phyloP scores from a whole-genome alignment of 2,329 filamentous ascomycete genomes.

The Calonectria ilicicola region DNA sequence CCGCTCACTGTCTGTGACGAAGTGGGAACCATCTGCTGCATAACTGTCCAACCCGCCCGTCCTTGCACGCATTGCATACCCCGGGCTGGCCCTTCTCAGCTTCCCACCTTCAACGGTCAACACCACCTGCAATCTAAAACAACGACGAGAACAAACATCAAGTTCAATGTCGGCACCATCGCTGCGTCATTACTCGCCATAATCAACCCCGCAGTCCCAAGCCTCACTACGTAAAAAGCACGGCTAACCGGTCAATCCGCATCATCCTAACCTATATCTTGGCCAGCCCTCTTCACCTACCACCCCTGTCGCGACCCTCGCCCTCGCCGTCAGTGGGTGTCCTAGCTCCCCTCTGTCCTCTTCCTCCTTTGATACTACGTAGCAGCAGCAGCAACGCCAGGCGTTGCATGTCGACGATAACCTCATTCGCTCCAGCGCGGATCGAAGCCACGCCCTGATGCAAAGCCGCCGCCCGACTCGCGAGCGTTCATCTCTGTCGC shows the following conservation, averaged over 20 bases:
- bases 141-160: not conserved
- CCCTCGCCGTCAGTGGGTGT: slow-evolving; percentile 25
- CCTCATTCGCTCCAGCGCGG: slow-evolving; percentile 12
- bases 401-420: slow-evolving; percentile 38
- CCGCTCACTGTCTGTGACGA: not conserved
- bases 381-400: not conserved
- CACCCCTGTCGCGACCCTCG: slow-evolving; percentile 19
- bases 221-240: not conserved
- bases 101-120: slow-evolving; percentile 8
- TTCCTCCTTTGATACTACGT: slow-evolving; percentile 27
- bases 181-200: not conserved
- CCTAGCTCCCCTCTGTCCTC: slow-evolving; percentile 32
- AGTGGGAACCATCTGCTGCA: slow-evolving; percentile 2
- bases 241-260: not conserved
- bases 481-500: slow-evolving; percentile 46
- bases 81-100: not conserved
- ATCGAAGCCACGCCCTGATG: slow-evolving; percentile 48
- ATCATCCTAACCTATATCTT: slow-evolving; percentile 19
- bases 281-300: slow-evolving; percentile 25
- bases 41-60: slow-evolving; percentile 3
- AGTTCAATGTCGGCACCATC: not conserved
- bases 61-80: slow-evolving; percentile 12
- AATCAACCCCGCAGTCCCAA: not conserved
- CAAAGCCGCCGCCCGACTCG: slow-evolving; percentile 42
- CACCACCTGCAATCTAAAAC: slow-evolving; percentile 7